phyloP scores from a whole-genome alignment of 345 rosid species.

The Stellera chamaejasme region DNA sequence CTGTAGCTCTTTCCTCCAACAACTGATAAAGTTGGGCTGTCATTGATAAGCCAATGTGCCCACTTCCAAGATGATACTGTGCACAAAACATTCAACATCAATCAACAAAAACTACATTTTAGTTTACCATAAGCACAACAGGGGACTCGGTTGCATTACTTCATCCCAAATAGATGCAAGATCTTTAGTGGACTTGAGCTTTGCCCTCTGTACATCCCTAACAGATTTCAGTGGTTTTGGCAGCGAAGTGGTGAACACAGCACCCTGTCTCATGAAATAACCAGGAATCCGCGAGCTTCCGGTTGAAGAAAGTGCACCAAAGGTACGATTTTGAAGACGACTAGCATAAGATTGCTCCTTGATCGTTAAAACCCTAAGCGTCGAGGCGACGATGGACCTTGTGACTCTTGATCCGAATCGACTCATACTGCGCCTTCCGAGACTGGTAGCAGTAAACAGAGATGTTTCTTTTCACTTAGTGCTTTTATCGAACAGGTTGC shows the following conservation, averaged over 20 bases:
- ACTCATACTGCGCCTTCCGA: conserved; percentile 6
- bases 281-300: conserved; percentile 29
- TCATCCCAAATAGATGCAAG: conserved; percentile 87
- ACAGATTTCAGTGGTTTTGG: conserved; percentile 80
- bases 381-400: not conserved
- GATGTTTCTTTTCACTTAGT: too few species aligned
- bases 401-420: conserved; percentile 11
- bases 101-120: not conserved
- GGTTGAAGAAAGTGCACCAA: conserved; percentile 19
- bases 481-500: too few species aligned
- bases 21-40: conserved; percentile 62
- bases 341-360: conserved; percentile 7
- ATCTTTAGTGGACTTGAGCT: conserved; percentile 56
- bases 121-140: not conserved
- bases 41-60: conserved; percentile 73
- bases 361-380: conserved; percentile 10
- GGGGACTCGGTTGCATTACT: conserved; percentile 22
- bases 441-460: too few species aligned
- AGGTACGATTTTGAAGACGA: conserved; percentile 18
- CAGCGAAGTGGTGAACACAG: conserved; percentile 75
- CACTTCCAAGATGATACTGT: conserved; percentile 87
- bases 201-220: conserved; percentile 70
- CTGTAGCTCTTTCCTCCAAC: conserved; percentile 69
- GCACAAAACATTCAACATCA: conserved; percentile 4
- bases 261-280: conserved; percentile 44